Conservation (phyloP, 2,329 filamentous ascomycete species). For the Didymella sp. region DNA sequence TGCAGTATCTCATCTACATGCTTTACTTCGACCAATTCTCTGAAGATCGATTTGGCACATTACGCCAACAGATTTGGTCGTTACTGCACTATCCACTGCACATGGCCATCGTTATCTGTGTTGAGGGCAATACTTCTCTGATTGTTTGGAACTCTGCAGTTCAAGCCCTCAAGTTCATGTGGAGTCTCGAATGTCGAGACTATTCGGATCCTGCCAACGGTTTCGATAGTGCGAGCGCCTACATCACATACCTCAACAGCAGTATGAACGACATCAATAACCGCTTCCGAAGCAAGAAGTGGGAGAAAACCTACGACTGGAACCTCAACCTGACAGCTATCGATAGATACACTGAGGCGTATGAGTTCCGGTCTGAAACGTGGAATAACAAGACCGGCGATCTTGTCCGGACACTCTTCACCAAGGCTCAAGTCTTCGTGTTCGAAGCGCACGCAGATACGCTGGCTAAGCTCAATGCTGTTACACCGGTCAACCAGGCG, state of each 20-base stretch:
- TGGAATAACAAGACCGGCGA: constrained; percentile 33
- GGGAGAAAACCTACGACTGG: constrained; percentile 34
- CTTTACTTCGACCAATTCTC: constrained; percentile 63
- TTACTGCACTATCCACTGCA: constrained; percentile 67
- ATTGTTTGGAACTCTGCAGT: constrained; percentile 38
- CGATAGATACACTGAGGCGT: constrained; percentile 26
- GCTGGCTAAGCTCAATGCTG: constrained; percentile 33
- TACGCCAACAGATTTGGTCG: constrained; percentile 65
- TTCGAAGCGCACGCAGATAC: constrained; percentile 37
- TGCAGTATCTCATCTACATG: constrained; percentile 63
- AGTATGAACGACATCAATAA: constrained; percentile 30
- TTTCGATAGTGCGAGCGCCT: constrained; percentile 19
- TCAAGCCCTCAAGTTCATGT: constrained; percentile 32
- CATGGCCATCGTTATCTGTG: constrained; percentile 64
- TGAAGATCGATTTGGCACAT: constrained; percentile 54
- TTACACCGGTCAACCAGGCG: constrained; percentile 15
- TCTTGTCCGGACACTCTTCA: constrained; percentile 24
- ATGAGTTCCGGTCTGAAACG: constrained; percentile 25
- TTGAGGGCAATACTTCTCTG: constrained; percentile 57
- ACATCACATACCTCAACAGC: constrained; percentile 25
- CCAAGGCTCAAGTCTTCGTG: constrained; percentile 34
- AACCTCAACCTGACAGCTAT: constrained; percentile 32
- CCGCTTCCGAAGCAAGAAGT: constrained; percentile 29
- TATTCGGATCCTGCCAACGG: constrained; percentile 24
- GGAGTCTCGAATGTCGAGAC: constrained; percentile 23